Base-by-base conservation (phyloP, 1,139 yeast species). In the Geotrichum carabidarum region DNA sequence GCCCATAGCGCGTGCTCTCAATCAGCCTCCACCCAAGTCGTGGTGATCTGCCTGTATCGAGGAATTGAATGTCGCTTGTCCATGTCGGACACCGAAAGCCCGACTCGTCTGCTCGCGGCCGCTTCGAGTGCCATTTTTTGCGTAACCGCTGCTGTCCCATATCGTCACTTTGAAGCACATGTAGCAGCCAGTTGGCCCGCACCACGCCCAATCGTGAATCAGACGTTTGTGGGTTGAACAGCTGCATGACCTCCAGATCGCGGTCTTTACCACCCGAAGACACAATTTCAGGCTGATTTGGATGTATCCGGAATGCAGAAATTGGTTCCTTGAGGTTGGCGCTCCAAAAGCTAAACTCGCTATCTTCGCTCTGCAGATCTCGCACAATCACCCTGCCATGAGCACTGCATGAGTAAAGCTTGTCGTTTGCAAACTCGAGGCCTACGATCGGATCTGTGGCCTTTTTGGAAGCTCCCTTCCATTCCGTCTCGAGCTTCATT, bases 211-310 rank as follows among this genome's bases (percentile, higher is more conserved):
- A 27, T 46, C 48, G 42, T 35, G 52, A 43, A 12, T 27, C 43
- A 15, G 31, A 51, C n/a, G 34, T 44, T 47, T 36, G 48, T 18
- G 44, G 36, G 15, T 35, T 11, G 54, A 55, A 42, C 51, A 61
- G 47, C 47, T 59, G 60, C 30, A 60, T 34, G 35, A 69, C 56
- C 44, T 72, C 75, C 18, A 78, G 62, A 36, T 74, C 79, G 50
- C 72, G 70, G 54, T 75, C 74, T 59, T 74, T 76, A 5, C 82
- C 81, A 1, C 79, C 79, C 49, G 71, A 66, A 0, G 74, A 74
- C 2, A 76, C 65, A 12, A 68, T 58, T 9, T 67, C 66, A 7
- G 62, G 58, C 43, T 67, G 65, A 1, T 44, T 50, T 1, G 73
- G 72, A 57, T 70, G 74, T 44, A 66, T 56, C 37, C 71, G 66